A percentile compares a stretch with the other conserved stretches of the same genome.
Evolutionary conservation across 1,139 yeast species (phyloP).

Genomic region (Suhomyces anneliseae): DNA sequence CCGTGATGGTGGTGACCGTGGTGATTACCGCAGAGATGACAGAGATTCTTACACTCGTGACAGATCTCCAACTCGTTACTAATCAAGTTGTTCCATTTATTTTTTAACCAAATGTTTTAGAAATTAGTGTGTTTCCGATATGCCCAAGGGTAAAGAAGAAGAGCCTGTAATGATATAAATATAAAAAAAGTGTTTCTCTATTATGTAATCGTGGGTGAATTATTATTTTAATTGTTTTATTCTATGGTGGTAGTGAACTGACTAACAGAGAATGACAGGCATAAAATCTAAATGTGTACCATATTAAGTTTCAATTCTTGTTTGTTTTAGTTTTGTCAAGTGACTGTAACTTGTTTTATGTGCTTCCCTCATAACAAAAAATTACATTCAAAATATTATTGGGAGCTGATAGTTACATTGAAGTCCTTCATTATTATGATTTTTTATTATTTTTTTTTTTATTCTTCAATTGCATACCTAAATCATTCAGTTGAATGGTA

Average conservation of each 20-base stretch:
- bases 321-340: not conserved
- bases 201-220: constrained; percentile 7
- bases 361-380: not conserved
- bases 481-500: too few species aligned
- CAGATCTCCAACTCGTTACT: constrained; percentile 60
- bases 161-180: constrained; percentile 11
- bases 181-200: constrained; percentile 7
- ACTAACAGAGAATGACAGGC: not conserved
- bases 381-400: not conserved
- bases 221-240: too few species aligned
- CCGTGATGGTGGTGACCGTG: constrained; percentile 43
- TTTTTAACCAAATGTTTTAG: constrained; percentile 8
- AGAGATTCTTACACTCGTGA: constrained; percentile 53
- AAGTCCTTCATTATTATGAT: too few species aligned
- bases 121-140: constrained; percentile 10
- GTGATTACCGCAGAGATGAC: constrained; percentile 36
- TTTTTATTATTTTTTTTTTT: not conserved
- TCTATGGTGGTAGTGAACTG: not conserved
- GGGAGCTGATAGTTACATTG: not conserved
- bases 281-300: not conserved
- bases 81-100: constrained; percentile 12
- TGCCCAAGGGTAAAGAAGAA: constrained; percentile 8
- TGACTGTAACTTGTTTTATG: not conserved
- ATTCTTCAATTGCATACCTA: not conserved
- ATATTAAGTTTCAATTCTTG: constrained; percentile 1